phyloP scores from a whole-genome alignment of 2,329 filamentous ascomycete species.

The Hymenotorrendiella dingleyae region DNA sequence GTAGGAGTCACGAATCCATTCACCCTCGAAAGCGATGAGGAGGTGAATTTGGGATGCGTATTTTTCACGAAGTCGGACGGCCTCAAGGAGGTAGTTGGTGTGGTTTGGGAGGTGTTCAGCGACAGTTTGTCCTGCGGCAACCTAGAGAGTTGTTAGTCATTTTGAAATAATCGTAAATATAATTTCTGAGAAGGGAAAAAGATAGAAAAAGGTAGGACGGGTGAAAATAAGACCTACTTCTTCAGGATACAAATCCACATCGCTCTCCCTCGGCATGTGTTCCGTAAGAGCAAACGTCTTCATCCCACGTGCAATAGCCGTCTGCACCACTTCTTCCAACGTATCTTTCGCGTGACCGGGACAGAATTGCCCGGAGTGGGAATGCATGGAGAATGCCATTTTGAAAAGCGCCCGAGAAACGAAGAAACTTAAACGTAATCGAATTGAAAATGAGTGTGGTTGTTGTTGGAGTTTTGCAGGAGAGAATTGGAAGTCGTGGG shows the following conservation, averaged over 20 bases:
- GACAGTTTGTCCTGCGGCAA: slow-evolving; percentile 40
- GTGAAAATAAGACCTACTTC: slow-evolving; percentile 49
- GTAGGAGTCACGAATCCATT: slow-evolving; percentile 76
- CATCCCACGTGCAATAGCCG: slow-evolving; percentile 74
- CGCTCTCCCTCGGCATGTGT: slow-evolving; percentile 79
- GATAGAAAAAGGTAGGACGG: slow-evolving; percentile 13
- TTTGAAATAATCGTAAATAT: slow-evolving; percentile 1
- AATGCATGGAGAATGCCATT: slow-evolving; percentile 99
- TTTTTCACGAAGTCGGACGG: slow-evolving; percentile 60
- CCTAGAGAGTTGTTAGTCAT: slow-evolving; percentile 29
- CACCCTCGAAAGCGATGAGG: slow-evolving; percentile 84
- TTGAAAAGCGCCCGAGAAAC: too few relatives aligned
- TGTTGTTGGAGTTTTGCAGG: too few relatives aligned
- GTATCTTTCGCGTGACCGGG: slow-evolving; percentile 78
- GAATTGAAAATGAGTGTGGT: too few relatives aligned
- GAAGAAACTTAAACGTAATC: too few relatives aligned
- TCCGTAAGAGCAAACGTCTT: slow-evolving; percentile 83
- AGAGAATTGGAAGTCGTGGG: too few relatives aligned
- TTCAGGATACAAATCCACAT: slow-evolving; percentile 83
- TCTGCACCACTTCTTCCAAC: slow-evolving; percentile 76
- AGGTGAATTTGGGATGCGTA: slow-evolving; percentile 71
- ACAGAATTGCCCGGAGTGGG: slow-evolving; percentile 97
- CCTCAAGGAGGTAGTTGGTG: slow-evolving; percentile 69
- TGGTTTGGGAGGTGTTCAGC: slow-evolving; percentile 49
- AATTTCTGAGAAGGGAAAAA: too few relatives aligned